phyloP scores from a whole-genome alignment of 768 basidiomycete genomes.

The Hebeloma cylindrosporum region DNA sequence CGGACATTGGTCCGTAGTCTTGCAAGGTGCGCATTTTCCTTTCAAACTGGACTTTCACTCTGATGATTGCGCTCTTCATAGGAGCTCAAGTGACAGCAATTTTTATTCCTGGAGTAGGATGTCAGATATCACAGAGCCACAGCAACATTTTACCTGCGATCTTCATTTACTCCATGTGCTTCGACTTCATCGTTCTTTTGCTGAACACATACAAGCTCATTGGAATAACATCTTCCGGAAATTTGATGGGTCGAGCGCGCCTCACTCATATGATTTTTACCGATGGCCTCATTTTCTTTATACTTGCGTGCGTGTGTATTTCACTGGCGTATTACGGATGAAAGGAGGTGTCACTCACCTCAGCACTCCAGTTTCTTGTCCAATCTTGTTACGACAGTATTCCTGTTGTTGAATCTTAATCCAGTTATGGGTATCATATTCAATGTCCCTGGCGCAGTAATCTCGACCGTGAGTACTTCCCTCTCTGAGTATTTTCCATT shows the following conservation, averaged over 20 bases:
- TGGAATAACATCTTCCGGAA: conserved; percentile 20
- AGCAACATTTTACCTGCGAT: conserved; percentile 65
- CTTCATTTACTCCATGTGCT: conserved; percentile 77
- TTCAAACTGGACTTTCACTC: not conserved
- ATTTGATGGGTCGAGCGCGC: conserved; percentile 35
- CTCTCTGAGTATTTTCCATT: not conserved
- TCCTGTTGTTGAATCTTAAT: conserved; percentile 67
- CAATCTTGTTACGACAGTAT: conserved; percentile 49
- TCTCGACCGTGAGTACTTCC: conserved; percentile 42
- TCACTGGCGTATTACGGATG: not conserved
- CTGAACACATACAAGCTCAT: conserved; percentile 62
- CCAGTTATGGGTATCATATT: conserved; percentile 66
- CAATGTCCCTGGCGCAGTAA: conserved; percentile 62
- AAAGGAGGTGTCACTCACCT: not conserved
- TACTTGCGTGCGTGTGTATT: conserved; percentile 61
- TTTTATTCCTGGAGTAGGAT: conserved; percentile 49
- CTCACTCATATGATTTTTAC: conserved; percentile 66
- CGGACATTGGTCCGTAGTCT: conserved; percentile 70
- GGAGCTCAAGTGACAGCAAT: conserved; percentile 57
- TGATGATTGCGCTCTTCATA: conserved; percentile 18
- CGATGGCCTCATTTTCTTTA: conserved; percentile 73
- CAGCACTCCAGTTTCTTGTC: conserved; percentile 39
- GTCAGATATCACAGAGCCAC: conserved; percentile 58
- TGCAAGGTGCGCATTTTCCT: conserved; percentile 50
- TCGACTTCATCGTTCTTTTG: conserved; percentile 61